phyloP scores from a whole-genome alignment of 129 eudicot genomes.

The Flaveria bidentis region DNA sequence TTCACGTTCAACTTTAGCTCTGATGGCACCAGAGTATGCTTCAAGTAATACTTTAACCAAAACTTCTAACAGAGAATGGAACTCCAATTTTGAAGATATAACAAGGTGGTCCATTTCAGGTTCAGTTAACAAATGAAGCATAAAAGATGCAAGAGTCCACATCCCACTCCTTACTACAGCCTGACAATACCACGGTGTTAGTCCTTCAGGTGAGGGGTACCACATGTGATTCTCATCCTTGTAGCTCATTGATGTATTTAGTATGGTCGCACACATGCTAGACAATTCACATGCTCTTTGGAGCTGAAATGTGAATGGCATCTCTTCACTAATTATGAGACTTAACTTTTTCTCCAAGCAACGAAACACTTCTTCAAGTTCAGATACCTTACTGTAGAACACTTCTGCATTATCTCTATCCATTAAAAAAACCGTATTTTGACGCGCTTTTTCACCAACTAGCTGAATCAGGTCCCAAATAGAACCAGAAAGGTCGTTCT shows the following conservation, averaged over 20 bases:
- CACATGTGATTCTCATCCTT: slow-evolving; percentile 83
- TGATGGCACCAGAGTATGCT: slow-evolving; percentile 80
- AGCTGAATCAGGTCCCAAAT: slow-evolving; percentile 92
- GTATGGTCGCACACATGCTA: slow-evolving; percentile 67
- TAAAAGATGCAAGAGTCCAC: slow-evolving; percentile 75
- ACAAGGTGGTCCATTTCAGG: slow-evolving; percentile 51
- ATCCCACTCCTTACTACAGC: slow-evolving; percentile 74
- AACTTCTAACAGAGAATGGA: slow-evolving; percentile 56
- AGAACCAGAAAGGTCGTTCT: slow-evolving; percentile 62
- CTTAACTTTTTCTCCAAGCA: slow-evolving; percentile 73
- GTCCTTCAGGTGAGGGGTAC: slow-evolving; percentile 92
- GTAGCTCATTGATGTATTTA: slow-evolving; percentile 61
- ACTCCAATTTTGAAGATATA: slow-evolving; percentile 54
- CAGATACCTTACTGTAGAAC: slow-evolving; percentile 88
- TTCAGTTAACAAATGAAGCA: slow-evolving; percentile 68
- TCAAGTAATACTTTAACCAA: slow-evolving; percentile 78
- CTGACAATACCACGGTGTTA: slow-evolving; percentile 92
- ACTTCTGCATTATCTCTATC: slow-evolving; percentile 98
- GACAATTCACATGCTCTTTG: slow-evolving; percentile 81
- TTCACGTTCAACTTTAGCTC: slow-evolving; percentile 78
- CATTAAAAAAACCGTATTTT: slow-evolving; percentile 87
- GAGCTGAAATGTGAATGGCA: slow-evolving; percentile 52
- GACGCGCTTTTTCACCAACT: slow-evolving; percentile 89
- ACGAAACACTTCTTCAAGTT: slow-evolving; percentile 73
- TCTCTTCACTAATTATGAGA: slow-evolving; percentile 50